Evolutionary conservation across 2,329 filamentous ascomycete genomes (phyloP).

Genomic region (Rutstroemia sp.): DNA sequence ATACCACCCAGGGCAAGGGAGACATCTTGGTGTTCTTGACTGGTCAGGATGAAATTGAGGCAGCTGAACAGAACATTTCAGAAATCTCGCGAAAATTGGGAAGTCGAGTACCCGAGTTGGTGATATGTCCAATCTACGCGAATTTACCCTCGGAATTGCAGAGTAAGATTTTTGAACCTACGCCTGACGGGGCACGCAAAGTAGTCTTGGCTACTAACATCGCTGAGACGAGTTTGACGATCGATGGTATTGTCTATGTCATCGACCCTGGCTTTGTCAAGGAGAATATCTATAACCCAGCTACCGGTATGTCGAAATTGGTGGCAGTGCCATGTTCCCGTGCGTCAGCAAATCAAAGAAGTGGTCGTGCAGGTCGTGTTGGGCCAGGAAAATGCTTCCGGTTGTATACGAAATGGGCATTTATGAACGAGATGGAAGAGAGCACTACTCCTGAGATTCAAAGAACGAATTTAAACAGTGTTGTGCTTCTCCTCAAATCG

Average conservation of each 20-base stretch:
- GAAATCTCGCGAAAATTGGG: slow-evolving; percentile 86
- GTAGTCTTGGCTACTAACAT: slow-evolving; percentile 96
- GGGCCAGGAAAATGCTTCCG: slow-evolving; percentile 90
- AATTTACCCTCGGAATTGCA: slow-evolving; percentile 88
- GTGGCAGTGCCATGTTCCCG: slow-evolving; percentile 87
- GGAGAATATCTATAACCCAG: slow-evolving; percentile 87
- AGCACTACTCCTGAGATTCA: slow-evolving; percentile 90
- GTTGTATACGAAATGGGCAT: slow-evolving; percentile 88
- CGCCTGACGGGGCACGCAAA: slow-evolving; percentile 76
- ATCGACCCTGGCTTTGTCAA: slow-evolving; percentile 95
- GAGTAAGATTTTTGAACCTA: slow-evolving; percentile 89
- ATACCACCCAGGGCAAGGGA: slow-evolving; percentile 74
- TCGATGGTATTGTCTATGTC: slow-evolving; percentile 93
- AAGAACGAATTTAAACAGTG: slow-evolving; percentile 75
- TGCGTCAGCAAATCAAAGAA: slow-evolving; percentile 87
- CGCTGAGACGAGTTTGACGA: slow-evolving; percentile 90
- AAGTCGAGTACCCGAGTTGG: slow-evolving; percentile 73
- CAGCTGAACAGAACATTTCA: slow-evolving; percentile 73
- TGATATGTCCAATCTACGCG: slow-evolving; percentile 90
- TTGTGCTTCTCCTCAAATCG: slow-evolving; percentile 80
- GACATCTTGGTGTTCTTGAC: slow-evolving; percentile 94
- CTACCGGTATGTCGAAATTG: slow-evolving; percentile 86
- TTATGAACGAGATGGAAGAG: slow-evolving; percentile 91
- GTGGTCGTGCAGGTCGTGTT: slow-evolving; percentile 86
- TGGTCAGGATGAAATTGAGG: slow-evolving; percentile 92